A percentile compares a stretch with the other conserved stretches of the same genome.
These are phyloP conservation scores for Populus trichocarpa DNA, from an alignment of 441 rosid genomes.

Conservation along the genomic window DNA sequence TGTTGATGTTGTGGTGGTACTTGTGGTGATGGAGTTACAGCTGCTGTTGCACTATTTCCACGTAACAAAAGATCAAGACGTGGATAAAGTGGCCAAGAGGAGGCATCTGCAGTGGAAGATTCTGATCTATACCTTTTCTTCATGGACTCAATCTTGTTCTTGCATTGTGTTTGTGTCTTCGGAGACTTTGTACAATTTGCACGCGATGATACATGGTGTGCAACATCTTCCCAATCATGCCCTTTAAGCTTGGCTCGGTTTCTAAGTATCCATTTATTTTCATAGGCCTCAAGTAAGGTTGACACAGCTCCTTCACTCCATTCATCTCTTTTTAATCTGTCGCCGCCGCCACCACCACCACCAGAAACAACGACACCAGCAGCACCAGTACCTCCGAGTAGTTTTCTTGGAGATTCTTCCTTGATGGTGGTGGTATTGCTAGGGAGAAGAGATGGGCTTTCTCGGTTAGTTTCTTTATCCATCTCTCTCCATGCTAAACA, in stretches of 20 bases:
- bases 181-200: slow-evolving; percentile 56
- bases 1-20: slow-evolving; percentile 10
- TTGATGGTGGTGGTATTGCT: slow-evolving; percentile 16
- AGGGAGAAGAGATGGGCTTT: slow-evolving; percentile 39
- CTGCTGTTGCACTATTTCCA: slow-evolving; percentile 27
- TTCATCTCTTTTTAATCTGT: slow-evolving; percentile 81
- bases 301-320: slow-evolving; percentile 99
- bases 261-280: slow-evolving; percentile 79
- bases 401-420: slow-evolving; percentile 42
- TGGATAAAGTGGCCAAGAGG: slow-evolving; percentile 85
- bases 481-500: slow-evolving; percentile 48
- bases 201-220: slow-evolving; percentile 64
- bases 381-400: slow-evolving; percentile 9
- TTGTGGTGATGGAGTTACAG: neutral
- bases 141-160: slow-evolving; percentile 98
- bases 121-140: slow-evolving; percentile 92
- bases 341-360: slow-evolving; percentile 28
- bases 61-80: slow-evolving; percentile 84
- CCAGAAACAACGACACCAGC: neutral
- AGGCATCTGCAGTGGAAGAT: slow-evolving; percentile 64
- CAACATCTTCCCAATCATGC: slow-evolving; percentile 96
- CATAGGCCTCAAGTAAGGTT: slow-evolving; percentile 80
- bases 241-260: slow-evolving; percentile 95
- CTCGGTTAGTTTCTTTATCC: slow-evolving; percentile 52
- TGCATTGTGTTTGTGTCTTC: slow-evolving; percentile 94